Base-by-base conservation (phyloP, 192 early-diverging fungal genomes). In the Chytriomyces sp. region DNA sequence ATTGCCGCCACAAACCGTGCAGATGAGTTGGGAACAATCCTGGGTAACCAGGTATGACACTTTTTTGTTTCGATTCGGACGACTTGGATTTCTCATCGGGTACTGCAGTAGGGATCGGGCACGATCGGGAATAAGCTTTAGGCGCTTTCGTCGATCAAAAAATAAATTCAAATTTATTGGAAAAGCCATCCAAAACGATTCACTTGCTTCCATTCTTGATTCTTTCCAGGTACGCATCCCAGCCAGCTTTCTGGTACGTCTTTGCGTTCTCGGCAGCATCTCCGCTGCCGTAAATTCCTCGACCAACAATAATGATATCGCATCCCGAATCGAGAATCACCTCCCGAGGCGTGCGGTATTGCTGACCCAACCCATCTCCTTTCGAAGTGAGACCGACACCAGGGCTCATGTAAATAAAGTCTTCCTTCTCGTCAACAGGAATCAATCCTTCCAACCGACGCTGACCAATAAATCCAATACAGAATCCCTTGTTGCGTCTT, bases 261-360 rank as follows among this genome's bases (percentile, higher is more conserved):
- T 91, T 86, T 26, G 95, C 95, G 73, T 97, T 94, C n/a, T 90
- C 93, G 7, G 90, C 87, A 9, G 16, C 5, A 5, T 77, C 65
- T 8, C 76, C 76, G 43, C 67, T 69, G 28, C 93, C 96, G 79
- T 98, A 99, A 76, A 99, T 98, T 24, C 95, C 98, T 61, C 98
- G 87, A 46, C 98, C 98, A 11, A 99, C 98, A 82, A 99, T 99
- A 78, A 99, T 98, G 35, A 99, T 89, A 85, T 99, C 98, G 68
- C 95, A 94, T 28, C 91, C 91, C 71, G 89, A 91, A 35, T 94
- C 91, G 23, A 89, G 82, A 63, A 99, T 86, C 18, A 98, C 97
- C 57, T 94, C 85, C 49, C 90, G 83, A 43, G 98, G 98, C 0
- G 95, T 95, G 70, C 95, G 87, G 83, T 98, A 99, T 86, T 95